These are phyloP conservation scores for Nicotiana attenuata DNA, from an alignment of 257 asterid species.

Conservation along the genomic window DNA sequence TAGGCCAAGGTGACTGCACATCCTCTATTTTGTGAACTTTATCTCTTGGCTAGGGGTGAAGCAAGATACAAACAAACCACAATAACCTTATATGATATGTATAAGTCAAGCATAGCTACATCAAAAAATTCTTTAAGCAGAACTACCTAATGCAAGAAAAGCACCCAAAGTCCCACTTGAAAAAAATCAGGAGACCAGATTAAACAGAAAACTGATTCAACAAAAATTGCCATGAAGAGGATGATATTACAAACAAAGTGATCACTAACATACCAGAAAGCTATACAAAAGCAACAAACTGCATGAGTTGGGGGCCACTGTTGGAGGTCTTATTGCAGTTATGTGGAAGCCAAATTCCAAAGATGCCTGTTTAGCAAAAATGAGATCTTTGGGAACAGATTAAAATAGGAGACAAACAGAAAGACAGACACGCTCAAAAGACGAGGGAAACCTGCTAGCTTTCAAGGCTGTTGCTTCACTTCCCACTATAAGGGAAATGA, in stretches of 20 bases:
- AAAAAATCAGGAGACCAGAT: background rate
- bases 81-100: background rate
- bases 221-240: background rate
- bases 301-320: conserved; percentile 96
- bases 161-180: background rate
- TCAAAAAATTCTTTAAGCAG: background rate
- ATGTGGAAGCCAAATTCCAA: conserved; percentile 71
- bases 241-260: background rate
- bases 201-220: background rate
- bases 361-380: conserved; percentile 64
- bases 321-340: conserved; percentile 92
- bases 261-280: background rate
- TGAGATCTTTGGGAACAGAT: conserved; percentile 17
- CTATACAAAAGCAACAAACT: conserved; percentile 33
- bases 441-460: conserved; percentile 73
- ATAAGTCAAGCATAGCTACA: background rate
- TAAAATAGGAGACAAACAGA: background rate
- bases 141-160: background rate
- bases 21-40: background rate
- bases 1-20: background rate
- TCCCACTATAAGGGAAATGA: conserved; percentile 63
- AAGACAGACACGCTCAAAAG: background rate
- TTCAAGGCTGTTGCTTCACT: conserved; percentile 81
- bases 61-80: background rate
- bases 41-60: background rate